Percentiles rank a stretch among this genome's conserved stretches.
Evolutionary conservation across 2,329 filamentous ascomycete species (phyloP).

Genomic region (Cordyceps cateniannulata): DNA sequence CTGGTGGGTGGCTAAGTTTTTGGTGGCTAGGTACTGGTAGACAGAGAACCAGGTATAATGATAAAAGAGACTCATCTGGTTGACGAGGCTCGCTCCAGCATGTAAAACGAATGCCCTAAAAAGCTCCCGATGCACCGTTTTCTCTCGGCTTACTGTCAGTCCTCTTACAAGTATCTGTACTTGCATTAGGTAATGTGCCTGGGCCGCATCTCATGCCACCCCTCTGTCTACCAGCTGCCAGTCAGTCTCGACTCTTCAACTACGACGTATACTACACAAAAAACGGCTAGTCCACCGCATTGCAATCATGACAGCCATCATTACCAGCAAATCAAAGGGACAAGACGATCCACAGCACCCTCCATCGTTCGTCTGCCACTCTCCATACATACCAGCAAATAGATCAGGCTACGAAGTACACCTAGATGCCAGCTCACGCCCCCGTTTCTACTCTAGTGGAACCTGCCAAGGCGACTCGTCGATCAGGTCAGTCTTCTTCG

Average conservation of each 20-base stretch:
- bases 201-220: neutral
- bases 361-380: no score
- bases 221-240: neutral
- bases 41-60: neutral
- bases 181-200: neutral
- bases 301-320: neutral
- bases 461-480: neutral
- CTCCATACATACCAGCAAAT: no score
- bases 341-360: neutral
- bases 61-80: no score
- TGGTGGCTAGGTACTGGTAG: no score
- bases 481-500: neutral
- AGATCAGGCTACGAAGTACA: no score
- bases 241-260: neutral
- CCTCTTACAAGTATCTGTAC: neutral
- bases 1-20: neutral
- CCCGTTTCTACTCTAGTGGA: neutral
- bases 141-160: no score
- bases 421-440: no score
- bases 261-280: neutral
- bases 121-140: neutral
- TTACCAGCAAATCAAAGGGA: neutral
- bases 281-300: neutral
- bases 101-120: no score
- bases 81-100: no score